Conservation (phyloP, 495 filamentous ascomycete species). For the Durotheca rogersii region DNA sequence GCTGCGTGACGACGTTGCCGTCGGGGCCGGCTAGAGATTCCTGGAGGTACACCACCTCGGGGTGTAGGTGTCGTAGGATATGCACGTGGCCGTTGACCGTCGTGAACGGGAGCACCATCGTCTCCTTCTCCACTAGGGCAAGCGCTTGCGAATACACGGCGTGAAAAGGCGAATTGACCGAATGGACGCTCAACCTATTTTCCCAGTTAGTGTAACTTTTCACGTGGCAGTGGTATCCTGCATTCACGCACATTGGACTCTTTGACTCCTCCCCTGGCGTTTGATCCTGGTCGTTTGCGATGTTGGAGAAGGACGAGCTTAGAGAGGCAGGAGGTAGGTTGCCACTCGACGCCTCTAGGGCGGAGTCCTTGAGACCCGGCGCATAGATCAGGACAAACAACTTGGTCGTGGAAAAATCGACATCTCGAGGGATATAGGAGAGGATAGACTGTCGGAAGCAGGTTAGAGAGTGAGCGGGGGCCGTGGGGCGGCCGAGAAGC, state of each 20-base stretch:
- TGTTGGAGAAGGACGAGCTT: slow-evolving; percentile 85
- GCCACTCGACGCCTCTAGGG: slow-evolving; percentile 47
- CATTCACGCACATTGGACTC: slow-evolving; percentile 49
- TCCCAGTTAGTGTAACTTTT: slow-evolving; percentile 21
- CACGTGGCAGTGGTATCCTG: background rate
- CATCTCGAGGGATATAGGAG: slow-evolving; percentile 76
- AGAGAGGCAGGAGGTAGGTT: slow-evolving; percentile 61
- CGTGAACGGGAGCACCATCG: slow-evolving; percentile 84
- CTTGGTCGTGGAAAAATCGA: slow-evolving; percentile 64
- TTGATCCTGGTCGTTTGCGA: slow-evolving; percentile 70
- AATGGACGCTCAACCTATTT: slow-evolving; percentile 35
- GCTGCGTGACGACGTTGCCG: slow-evolving; percentile 65
- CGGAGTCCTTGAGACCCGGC: slow-evolving; percentile 69
- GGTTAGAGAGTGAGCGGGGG: slow-evolving; percentile 19
- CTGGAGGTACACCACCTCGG: slow-evolving; percentile 82
- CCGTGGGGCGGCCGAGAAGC: background rate
- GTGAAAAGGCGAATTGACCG: slow-evolving; percentile 63
- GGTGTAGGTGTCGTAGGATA: slow-evolving; percentile 78
- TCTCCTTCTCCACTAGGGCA: slow-evolving; percentile 75
- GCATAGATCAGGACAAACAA: slow-evolving; percentile 88
- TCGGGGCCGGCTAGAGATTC: slow-evolving; percentile 71
- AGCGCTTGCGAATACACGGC: slow-evolving; percentile 74
- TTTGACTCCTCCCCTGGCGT: slow-evolving; percentile 65
- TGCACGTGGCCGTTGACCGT: slow-evolving; percentile 73
- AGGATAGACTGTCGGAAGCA: slow-evolving; percentile 85